A percentile compares a stretch with the other conserved stretches of the same genome.
Evolutionary conservation across 805 yeast genomes (phyloP).

Genomic region (Candida maris): DNA sequence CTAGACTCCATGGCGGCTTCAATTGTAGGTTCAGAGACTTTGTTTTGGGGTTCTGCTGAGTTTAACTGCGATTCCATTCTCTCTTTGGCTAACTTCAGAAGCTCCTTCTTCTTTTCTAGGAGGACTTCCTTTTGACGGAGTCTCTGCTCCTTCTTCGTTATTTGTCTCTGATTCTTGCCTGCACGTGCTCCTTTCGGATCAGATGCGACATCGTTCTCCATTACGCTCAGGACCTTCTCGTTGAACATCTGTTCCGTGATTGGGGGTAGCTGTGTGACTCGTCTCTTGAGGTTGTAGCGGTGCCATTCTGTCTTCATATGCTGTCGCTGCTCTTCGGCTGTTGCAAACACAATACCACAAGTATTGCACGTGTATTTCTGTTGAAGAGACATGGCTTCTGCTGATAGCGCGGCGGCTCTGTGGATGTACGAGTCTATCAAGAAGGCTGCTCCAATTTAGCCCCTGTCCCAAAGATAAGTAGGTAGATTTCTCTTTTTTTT

Average conservation of each 20-base stretch:
- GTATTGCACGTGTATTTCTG: conserved; percentile 69
- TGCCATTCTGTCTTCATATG: conserved; percentile 99
- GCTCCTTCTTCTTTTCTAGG: conserved; percentile 43
- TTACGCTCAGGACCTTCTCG: conserved; percentile 23
- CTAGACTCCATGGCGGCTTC: conserved; percentile 10
- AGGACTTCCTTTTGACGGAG: conserved; percentile 48
- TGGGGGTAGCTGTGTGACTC: conserved; percentile 81
- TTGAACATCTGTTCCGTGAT: conserved; percentile 36
- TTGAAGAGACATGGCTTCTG: background rate
- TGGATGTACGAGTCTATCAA: background rate
- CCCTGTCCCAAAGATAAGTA: no score
- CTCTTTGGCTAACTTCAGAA: conserved; percentile 44
- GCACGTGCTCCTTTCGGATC: conserved; percentile 19
- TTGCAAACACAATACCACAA: conserved; percentile 75
- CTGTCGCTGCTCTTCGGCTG: conserved; percentile 79
- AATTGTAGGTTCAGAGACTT: conserved; percentile 21
- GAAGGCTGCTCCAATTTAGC: no score
- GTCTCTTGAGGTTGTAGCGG: conserved; percentile 87
- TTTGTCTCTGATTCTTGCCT: conserved; percentile 25
- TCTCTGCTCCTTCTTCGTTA: conserved; percentile 49
- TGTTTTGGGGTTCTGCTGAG: conserved; percentile 19
- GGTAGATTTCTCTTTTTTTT: conserved; percentile 1
- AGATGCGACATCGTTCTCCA: conserved; percentile 21
- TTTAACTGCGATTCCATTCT: conserved; percentile 36
- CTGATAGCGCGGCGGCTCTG: no score